Evolutionary conservation across 2,329 filamentous ascomycete species (phyloP), one percentile per base, ranked within the genome.

Genomic region (Paraconiothyrium sp.): DNA sequence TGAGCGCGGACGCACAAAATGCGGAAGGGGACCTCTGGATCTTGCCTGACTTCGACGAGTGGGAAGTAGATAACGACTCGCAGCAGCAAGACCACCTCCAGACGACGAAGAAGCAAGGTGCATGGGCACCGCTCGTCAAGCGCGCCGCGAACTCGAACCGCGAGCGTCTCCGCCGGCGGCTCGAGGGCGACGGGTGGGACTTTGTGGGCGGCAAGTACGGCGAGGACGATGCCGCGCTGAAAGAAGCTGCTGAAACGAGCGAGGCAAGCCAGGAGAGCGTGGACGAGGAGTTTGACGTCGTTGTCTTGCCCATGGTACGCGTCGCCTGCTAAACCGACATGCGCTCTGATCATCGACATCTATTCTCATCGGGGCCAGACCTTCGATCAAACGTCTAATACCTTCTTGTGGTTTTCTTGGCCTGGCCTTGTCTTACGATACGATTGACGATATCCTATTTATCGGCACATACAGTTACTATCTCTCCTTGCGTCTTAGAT

Each of bases 281-380:
- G 0, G 75, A 78, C 32, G 73, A 76, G 24, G 75, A 77, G 56
- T 76, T 77, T 37, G 75, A 78, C 32, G 72, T 78, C 1, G 72
- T 77, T 20, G 65, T 77, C 24, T 47, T 76, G 51, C 61, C 67
- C 14, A 52, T 63, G 24, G 47, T 64, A 34, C 41, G 54, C 22
- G 61, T 61, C 13, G 58, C 66, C 30, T 70, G 59, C 43, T 67
- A 62, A 55, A 14, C 34, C 30, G 35, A 32, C 3, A 16, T 30
- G 27, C 27, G 6, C 4, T 30, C 27, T 30, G 27, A 30, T 6
- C 27, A 30, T 30, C 27, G 6, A 30, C 27, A 6, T 30, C 27
- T 6, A 30, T 30, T 30, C 6, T 4, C 27, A 6, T 30, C 27
- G 27, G 4, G 27, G 27, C 6, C 27, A 30, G 27, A 30, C 27